These are phyloP conservation scores for Fusarium torreyae DNA, from an alignment of 2,329 filamentous ascomycete species.

Conservation along the genomic window DNA sequence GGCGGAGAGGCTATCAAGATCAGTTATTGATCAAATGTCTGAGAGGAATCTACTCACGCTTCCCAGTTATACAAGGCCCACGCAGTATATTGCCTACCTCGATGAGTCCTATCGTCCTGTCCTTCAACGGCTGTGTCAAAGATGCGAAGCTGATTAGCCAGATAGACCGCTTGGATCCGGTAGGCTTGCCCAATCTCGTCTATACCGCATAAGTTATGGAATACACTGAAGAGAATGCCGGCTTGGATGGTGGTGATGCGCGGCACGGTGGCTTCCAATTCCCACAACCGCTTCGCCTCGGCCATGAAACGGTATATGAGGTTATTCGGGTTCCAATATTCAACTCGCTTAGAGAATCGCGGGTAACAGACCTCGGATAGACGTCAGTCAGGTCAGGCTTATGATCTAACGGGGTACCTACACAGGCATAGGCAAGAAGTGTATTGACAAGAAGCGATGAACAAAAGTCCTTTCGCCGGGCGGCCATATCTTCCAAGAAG, in stretches of 20 bases:
- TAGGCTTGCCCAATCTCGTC: constrained; percentile 58
- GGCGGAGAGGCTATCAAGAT: constrained; percentile 37
- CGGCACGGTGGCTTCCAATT: constrained; percentile 50
- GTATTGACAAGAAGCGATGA: constrained; percentile 59
- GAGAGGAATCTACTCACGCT: constrained; percentile 33
- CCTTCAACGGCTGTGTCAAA: constrained; percentile 43
- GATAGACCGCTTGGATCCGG: constrained; percentile 49
- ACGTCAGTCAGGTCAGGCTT: neutral
- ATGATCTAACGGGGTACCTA: constrained; percentile 34
- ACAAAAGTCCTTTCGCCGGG: constrained; percentile 53
- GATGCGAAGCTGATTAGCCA: constrained; percentile 54
- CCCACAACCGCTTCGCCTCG: constrained; percentile 58
- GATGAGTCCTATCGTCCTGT: constrained; percentile 34
- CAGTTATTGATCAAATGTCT: fast-evolving
- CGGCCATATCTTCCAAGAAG: constrained; percentile 58
- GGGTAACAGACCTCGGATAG: constrained; percentile 50
- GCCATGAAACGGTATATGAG: constrained; percentile 56
- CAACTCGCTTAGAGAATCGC: constrained; percentile 48
- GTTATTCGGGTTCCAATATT: constrained; percentile 57
- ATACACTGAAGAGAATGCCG: constrained; percentile 52
- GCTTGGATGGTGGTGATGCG: constrained; percentile 57
- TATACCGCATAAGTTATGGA: constrained; percentile 53
- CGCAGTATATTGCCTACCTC: constrained; percentile 50
- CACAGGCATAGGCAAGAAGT: constrained; percentile 56
- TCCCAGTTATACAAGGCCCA: constrained; percentile 58